Percentiles rank a stretch among this genome's conserved stretches.
phyloP scores from a whole-genome alignment of 2,329 filamentous ascomycete genomes.

The Aspergillus flavus region DNA sequence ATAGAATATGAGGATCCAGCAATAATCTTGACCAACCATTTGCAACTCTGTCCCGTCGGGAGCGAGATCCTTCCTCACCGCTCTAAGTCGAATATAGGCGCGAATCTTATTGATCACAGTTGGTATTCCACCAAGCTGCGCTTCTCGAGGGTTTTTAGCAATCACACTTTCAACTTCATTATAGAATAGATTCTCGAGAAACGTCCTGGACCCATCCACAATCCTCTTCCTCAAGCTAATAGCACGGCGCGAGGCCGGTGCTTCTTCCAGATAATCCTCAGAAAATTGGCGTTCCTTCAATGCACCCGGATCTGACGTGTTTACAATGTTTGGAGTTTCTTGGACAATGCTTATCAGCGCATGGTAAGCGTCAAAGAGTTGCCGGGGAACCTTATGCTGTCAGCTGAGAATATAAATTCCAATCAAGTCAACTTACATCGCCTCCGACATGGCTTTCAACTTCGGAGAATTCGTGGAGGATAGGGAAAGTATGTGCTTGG shows the following conservation, averaged over 20 bases:
- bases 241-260: constrained; percentile 64
- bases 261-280: constrained; percentile 74
- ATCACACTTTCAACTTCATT: constrained; percentile 76
- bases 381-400: constrained; percentile 62
- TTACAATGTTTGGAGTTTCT: constrained; percentile 66
- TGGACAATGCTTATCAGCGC: constrained; percentile 78
- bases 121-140: constrained; percentile 84
- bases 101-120: constrained; percentile 88
- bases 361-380: constrained; percentile 80
- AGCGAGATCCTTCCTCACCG: constrained; percentile 78
- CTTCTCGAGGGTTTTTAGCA: constrained; percentile 81
- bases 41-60: constrained; percentile 80
- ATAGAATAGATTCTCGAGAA: constrained; percentile 80
- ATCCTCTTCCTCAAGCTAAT: constrained; percentile 76
- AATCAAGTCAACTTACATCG: constrained; percentile 49
- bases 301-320: constrained; percentile 62
- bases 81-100: constrained; percentile 83
- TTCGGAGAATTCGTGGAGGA: constrained; percentile 74
- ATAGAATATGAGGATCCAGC: constrained; percentile 94
- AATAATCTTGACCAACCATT: constrained; percentile 76
- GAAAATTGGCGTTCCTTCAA: constrained; percentile 77
- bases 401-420: constrained; percentile 14
- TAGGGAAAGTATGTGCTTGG: constrained; percentile 67
- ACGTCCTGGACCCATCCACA: constrained; percentile 74
- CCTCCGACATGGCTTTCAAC: constrained; percentile 72